A percentile compares a stretch with the other conserved stretches of the same genome.
Evolutionary conservation across 768 basidiomycete species (phyloP).

Genomic region (Suillus decipiens): DNA sequence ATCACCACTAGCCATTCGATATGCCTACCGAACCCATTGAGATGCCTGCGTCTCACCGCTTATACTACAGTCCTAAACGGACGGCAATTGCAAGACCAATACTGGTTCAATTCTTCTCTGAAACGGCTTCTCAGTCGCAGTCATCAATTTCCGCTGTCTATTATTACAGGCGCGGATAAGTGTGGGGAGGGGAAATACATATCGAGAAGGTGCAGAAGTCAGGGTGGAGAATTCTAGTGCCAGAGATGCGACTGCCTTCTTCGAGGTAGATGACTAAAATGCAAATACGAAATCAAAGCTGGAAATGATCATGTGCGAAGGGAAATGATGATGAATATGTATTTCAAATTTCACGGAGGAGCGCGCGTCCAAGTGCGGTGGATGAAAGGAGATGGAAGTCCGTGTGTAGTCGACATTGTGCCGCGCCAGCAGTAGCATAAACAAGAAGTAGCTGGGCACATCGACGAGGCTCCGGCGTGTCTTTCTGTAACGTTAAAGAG

Average conservation of each 20-base stretch:
- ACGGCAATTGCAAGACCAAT: background rate
- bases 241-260: slow-evolving; percentile 2
- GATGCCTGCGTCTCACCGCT: background rate
- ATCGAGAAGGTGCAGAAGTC: slow-evolving; percentile 3
- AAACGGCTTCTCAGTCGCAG: background rate
- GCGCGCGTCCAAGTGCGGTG: background rate
- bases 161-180: background rate
- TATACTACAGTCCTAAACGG: background rate
- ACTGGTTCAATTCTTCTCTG: background rate
- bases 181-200: background rate
- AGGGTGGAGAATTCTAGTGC: background rate
- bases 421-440: background rate
- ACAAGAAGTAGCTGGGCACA: background rate
- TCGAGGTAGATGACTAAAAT: slow-evolving; percentile 2
- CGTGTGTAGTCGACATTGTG: background rate
- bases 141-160: background rate
- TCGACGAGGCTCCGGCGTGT: background rate
- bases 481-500: background rate
- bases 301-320: background rate
- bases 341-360: background rate
- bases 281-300: slow-evolving; percentile 2
- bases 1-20: background rate
- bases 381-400: background rate
- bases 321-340: background rate
- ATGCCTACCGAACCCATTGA: background rate